Conservation (phyloP, 768 basidiomycete genomes). For the Russula virescens region DNA sequence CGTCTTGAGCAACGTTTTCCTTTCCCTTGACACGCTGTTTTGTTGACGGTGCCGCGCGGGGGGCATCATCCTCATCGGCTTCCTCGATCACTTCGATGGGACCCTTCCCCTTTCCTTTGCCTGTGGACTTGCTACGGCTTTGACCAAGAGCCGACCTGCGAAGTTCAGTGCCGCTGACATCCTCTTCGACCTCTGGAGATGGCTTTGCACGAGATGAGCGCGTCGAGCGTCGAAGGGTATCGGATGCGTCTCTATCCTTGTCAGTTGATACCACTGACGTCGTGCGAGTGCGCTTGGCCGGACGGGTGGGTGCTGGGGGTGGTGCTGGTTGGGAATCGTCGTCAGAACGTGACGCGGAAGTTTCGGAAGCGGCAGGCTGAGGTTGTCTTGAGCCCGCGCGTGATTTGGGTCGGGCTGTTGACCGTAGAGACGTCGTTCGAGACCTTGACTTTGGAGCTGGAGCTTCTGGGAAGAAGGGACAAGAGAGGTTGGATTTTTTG, state of each 20-base stretch:
- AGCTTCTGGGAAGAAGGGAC: conserved; percentile 40
- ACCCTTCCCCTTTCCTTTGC: conserved; percentile 25
- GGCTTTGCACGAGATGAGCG: conserved; percentile 19
- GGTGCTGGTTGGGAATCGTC: conserved; percentile 19
- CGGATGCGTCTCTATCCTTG: conserved; percentile 9
- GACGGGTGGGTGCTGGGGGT: conserved; percentile 6
- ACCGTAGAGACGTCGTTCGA: conserved; percentile 28
- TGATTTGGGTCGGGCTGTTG: conserved; percentile 26
- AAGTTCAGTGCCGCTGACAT: conserved; percentile 28
- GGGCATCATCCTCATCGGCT: conserved; percentile 29
- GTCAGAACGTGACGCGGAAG: conserved; percentile 15
- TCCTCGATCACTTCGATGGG: conserved; percentile 30
- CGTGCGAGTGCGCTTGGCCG: conserved; percentile 14
- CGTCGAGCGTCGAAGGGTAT: conserved; percentile 24
- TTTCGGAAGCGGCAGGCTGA: conserved; percentile 5
- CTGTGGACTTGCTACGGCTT: conserved; percentile 26
- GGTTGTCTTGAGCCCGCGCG: conserved; percentile 21
- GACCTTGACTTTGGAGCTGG: conserved; percentile 24
- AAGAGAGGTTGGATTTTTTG: conserved; percentile 39
- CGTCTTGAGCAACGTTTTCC: conserved; percentile 22
- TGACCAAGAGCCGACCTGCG: conserved; percentile 25
- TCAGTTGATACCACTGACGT: conserved; percentile 1
- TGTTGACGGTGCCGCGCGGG: conserved; percentile 25
- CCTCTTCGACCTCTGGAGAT: conserved; percentile 21
- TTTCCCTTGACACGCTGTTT: conserved; percentile 30